A percentile compares a stretch with the other conserved stretches of the same genome.
Evolutionary conservation across 768 basidiomycete genomes (phyloP).

Genomic region (Hygrocybe punicea): DNA sequence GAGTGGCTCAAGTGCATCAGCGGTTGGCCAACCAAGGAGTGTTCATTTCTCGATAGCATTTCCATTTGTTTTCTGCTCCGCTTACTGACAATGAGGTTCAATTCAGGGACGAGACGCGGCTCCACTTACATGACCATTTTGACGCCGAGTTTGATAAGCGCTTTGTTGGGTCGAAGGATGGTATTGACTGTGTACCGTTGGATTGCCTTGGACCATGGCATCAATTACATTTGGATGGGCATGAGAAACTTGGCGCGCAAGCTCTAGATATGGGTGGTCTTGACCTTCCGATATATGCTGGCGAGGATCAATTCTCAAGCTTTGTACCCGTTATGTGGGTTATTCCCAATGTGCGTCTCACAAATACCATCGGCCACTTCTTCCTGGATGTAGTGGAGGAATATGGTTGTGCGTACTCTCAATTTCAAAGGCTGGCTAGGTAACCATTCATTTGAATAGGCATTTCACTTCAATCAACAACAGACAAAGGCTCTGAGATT

Average conservation of each 20-base stretch:
- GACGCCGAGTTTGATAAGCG: constrained; percentile 13
- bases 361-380: constrained; percentile 19
- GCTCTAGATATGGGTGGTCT: constrained; percentile 22
- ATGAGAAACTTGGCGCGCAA: constrained; percentile 24
- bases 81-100: background rate
- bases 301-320: constrained; percentile 18
- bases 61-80: background rate
- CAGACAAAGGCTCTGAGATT: constrained; percentile 11
- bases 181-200: constrained; percentile 8
- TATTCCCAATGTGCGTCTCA: constrained; percentile 18
- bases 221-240: constrained; percentile 24
- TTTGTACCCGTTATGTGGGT: constrained; percentile 12
- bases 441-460: background rate
- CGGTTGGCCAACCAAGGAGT: constrained; percentile 11
- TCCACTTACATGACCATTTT: constrained; percentile 2
- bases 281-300: constrained; percentile 21
- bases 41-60: constrained; percentile 10
- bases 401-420: constrained; percentile 11
- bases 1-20: constrained; percentile 14
- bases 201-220: constrained; percentile 15
- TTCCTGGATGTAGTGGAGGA: constrained; percentile 21
- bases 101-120: background rate
- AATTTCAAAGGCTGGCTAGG: background rate
- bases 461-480: constrained; percentile 18
- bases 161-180: constrained; percentile 14